Evolutionary conservation across 2,329 filamentous ascomycete genomes (phyloP).

Genomic region (Tolypocladium sp.): DNA sequence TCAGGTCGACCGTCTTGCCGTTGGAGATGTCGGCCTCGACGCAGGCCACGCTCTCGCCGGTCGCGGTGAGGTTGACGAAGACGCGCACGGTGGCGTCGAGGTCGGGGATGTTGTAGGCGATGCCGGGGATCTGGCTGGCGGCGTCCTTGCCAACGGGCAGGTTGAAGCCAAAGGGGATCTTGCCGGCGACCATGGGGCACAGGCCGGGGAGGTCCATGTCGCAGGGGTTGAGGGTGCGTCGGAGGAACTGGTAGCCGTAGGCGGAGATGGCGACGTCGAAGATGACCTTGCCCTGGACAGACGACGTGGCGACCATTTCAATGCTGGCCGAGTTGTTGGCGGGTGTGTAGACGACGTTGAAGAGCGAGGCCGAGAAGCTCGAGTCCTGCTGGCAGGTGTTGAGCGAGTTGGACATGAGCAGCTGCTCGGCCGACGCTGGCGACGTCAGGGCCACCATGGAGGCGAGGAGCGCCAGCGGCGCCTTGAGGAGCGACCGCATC

Average conservation of each 20-base stretch:
- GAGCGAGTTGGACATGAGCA: slow-evolving; percentile 75
- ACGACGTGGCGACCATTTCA: slow-evolving; percentile 71
- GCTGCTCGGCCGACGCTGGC: slow-evolving; percentile 47
- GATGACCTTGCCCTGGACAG: slow-evolving; percentile 71
- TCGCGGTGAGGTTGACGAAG: slow-evolving; percentile 63
- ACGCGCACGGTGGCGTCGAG: slow-evolving; percentile 79
- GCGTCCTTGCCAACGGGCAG: slow-evolving; percentile 48
- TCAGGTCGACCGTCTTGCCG: slow-evolving; percentile 81
- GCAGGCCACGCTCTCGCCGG: slow-evolving; percentile 63
- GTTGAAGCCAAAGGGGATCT: slow-evolving; percentile 67
- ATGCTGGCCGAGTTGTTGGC: slow-evolving; percentile 64
- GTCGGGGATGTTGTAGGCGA: slow-evolving; percentile 85
- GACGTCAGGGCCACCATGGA: slow-evolving; percentile 33
- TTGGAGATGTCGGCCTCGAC: slow-evolving; percentile 84
- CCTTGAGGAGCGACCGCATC: slow-evolving; percentile 38
- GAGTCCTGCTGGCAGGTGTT: slow-evolving; percentile 79
- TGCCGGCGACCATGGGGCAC: slow-evolving; percentile 84
- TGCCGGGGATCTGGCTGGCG: slow-evolving; percentile 61
- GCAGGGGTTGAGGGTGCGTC: slow-evolving; percentile 67
- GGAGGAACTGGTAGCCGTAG: slow-evolving; percentile 71
- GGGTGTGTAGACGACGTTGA: slow-evolving; percentile 75
- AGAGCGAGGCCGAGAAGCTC: slow-evolving; percentile 77
- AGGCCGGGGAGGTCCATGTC: slow-evolving; percentile 59
- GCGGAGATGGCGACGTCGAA: slow-evolving; percentile 70
- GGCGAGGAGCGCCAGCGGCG: slow-evolving; percentile 36